These are phyloP conservation scores for Trichoderma asperellum DNA, from an alignment of 2,329 filamentous ascomycete genomes.

Conservation along the genomic window DNA sequence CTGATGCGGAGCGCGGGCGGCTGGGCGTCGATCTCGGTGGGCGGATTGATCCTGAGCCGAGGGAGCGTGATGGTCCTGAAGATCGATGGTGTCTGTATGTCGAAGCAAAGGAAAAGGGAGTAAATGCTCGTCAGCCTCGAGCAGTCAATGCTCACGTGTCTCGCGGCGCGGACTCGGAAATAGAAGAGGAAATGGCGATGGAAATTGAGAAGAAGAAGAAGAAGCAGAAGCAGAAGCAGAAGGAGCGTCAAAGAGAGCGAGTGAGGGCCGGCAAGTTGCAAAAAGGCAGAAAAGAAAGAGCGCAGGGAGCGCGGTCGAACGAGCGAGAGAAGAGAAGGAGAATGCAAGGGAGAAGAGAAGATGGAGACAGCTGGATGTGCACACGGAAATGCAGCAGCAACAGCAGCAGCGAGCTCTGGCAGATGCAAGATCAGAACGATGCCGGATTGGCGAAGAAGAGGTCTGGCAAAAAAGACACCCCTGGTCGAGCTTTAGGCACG, in stretches of 20 bases:
- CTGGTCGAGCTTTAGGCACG: background rate
- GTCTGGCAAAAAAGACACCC: background rate
- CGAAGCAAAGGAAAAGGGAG: conserved; percentile 15
- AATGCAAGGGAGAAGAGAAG: conserved; percentile 12
- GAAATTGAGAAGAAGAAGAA: background rate
- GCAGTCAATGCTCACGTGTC: conserved; percentile 28
- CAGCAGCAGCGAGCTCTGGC: background rate
- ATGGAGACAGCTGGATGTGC: background rate
- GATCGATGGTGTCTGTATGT: conserved; percentile 82
- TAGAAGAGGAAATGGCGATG: conserved; percentile 18
- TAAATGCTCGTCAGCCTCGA: conserved; percentile 32
- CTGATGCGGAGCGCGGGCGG: conserved; percentile 76
- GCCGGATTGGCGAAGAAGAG: background rate
- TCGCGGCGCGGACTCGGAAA: conserved; percentile 29
- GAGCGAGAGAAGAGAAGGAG: conserved; percentile 13
- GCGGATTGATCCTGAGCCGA: conserved; percentile 79
- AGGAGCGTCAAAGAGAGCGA: conserved; percentile 5
- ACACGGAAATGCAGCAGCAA: conserved; percentile 1
- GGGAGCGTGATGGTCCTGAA: conserved; percentile 81
- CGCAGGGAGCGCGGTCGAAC: conserved; percentile 9
- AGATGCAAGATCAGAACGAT: background rate
- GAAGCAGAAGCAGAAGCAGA: background rate
- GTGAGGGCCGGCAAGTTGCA: background rate
- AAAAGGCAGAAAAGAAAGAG: conserved; percentile 11
- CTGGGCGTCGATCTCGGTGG: conserved; percentile 35